Base-by-base conservation (phyloP, 352 stramenopile species). In the Aphanomyces astaci region DNA sequence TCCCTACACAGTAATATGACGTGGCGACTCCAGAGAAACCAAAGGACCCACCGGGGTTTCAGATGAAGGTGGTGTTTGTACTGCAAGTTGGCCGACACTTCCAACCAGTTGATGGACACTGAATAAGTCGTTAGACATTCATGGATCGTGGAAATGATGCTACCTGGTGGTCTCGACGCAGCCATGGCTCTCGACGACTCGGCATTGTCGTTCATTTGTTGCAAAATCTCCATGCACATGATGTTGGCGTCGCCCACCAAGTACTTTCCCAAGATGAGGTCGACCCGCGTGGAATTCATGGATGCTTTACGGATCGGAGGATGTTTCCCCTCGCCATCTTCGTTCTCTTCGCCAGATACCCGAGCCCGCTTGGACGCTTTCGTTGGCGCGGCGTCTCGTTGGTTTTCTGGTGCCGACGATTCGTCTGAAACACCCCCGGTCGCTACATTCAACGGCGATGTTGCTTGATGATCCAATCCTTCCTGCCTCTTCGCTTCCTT, bases 21-120 rank as follows among this genome's bases (percentile, higher is more conserved):
- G n/a, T n/a, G n/a, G n/a, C n/a, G n/a, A n/a, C n/a, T n/a, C n/a
- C n/a, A n/a, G n/a, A n/a, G n/a, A n/a, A n/a, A n/a, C n/a, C n/a
- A n/a, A n/a, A n/a, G n/a, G 28, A 15, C 31, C 13, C 22, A 65
- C 56, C 56, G 32, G 5, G 56, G 36, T 17, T 30, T 17, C 39
- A n/a, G 31, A 10, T 52, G 22, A 7, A 89, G 36, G 0, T 75
- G 72, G 32, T 88, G 77, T 10, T 66, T 76, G 51, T 60, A 69
- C 24, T 73, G 55, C 71, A 91, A 72, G 15, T 68, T 74, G 52
- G 70, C 73, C 4, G 77, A 65, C 4, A 91, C 74, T 7, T 72
- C 40, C 24, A 74, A 71, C 83, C 83, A 91, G 7, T 71, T 63
- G 45, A 91, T 88, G 5, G 56, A 32, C 10, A 53, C 56, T 65